Conservation (phyloP, 1,139 yeast species). For the Scheffersomyces segobiensis region DNA sequence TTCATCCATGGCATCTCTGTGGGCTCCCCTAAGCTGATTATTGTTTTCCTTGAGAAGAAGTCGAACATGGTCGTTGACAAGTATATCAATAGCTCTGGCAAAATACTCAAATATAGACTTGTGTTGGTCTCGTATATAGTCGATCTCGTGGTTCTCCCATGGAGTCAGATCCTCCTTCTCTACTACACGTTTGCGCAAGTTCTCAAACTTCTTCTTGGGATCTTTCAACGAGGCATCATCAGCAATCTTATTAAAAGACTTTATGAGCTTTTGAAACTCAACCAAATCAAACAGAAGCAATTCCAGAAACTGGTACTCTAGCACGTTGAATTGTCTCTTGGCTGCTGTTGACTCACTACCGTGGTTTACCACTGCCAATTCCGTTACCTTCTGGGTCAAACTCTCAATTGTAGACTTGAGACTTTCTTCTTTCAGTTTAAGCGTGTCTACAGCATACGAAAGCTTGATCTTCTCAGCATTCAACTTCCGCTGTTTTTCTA, state of each 20-base stretch:
- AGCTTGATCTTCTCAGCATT: constrained; percentile 52
- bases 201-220: constrained; percentile 52
- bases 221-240: constrained; percentile 60
- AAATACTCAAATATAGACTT: constrained; percentile 58
- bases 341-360: constrained; percentile 15
- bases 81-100: constrained; percentile 57
- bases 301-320: constrained; percentile 41
- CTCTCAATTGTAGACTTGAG: constrained; percentile 32
- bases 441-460: constrained; percentile 40
- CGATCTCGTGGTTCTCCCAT: constrained; percentile 26
- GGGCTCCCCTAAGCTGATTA: constrained; percentile 10
- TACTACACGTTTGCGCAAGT: constrained; percentile 26
- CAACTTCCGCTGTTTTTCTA: constrained; percentile 48
- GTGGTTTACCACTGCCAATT: constrained; percentile 19
- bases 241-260: constrained; percentile 53
- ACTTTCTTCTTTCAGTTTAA: constrained; percentile 37
- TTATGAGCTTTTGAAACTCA: constrained; percentile 44
- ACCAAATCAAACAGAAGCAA: constrained; percentile 36
- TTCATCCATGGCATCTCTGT: constrained; percentile 24
- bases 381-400: constrained; percentile 32
- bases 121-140: constrained; percentile 44
- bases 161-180: constrained; percentile 9
- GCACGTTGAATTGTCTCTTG: constrained; percentile 15
- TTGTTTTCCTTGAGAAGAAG: constrained; percentile 37
- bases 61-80: constrained; percentile 56